These are phyloP conservation scores for Suillus discolor DNA, from an alignment of 768 basidiomycete genomes.

Conservation along the genomic window DNA sequence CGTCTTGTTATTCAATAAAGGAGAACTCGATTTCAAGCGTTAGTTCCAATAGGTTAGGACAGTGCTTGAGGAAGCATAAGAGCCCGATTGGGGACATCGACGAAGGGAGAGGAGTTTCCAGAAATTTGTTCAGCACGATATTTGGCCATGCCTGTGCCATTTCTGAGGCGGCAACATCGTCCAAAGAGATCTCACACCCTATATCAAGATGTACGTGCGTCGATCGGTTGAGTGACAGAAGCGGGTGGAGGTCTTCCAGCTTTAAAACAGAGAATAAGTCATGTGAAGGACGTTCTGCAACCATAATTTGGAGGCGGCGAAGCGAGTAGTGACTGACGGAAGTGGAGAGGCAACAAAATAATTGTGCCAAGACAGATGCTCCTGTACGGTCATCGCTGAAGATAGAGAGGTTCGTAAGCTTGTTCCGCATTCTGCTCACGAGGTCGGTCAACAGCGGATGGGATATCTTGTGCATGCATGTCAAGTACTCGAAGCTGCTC, in stretches of 20 bases:
- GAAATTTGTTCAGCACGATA: neutral
- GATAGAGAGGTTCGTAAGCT: neutral
- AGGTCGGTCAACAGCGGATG: conserved; percentile 1
- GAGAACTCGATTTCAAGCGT: conserved; percentile 25
- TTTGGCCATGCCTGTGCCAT: conserved; percentile 23
- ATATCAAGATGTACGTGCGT: conserved; percentile 22
- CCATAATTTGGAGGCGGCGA: neutral
- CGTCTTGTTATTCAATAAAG: conserved; percentile 18
- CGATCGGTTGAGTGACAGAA: conserved; percentile 21
- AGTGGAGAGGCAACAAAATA: neutral
- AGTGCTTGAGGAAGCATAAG: conserved; percentile 20
- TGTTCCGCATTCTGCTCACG: conserved; percentile 5
- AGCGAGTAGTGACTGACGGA: neutral
- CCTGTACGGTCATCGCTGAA: neutral
- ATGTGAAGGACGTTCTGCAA: neutral
- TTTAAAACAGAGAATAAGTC: neutral
- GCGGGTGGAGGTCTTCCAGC: neutral
- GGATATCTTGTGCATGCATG: neutral
- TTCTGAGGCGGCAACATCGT: conserved; percentile 22
- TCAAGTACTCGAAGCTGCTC: neutral
- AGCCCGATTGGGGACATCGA: conserved; percentile 22
- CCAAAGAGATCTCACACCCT: conserved; percentile 22
- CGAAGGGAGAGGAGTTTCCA: neutral
- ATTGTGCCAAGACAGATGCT: neutral
- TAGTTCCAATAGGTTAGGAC: conserved; percentile 11